Evolutionary conservation across 129 eudicot species (phyloP).

Genomic region (Silybum marianum): DNA sequence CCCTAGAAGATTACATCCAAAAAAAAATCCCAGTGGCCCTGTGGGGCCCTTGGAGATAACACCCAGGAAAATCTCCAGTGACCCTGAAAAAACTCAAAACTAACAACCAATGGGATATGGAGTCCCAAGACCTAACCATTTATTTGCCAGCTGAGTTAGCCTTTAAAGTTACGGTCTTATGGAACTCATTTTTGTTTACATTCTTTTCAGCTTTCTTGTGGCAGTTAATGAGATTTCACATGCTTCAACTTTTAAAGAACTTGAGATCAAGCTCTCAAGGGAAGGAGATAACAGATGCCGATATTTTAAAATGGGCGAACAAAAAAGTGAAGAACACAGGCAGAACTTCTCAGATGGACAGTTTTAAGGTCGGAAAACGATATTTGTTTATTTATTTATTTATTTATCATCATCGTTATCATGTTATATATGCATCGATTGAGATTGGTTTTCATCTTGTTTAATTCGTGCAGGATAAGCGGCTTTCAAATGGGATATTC

Average conservation of each 20-base stretch:
- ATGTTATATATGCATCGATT: not conserved
- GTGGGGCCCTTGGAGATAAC: not conserved
- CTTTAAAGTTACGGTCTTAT: not conserved
- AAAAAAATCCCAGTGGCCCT: not conserved
- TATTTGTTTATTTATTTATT: not conserved
- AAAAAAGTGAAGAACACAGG: constrained; percentile 77
- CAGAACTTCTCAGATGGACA: constrained; percentile 72
- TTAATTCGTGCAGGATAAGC: constrained; percentile 59
- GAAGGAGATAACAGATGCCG: constrained; percentile 80
- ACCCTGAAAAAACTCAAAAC: not conserved
- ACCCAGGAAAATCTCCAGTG: not conserved
- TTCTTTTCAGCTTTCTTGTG: constrained; percentile 80
- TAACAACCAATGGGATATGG: not conserved
- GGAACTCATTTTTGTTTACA: not conserved
- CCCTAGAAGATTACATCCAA: not conserved
- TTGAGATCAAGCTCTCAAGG: constrained; percentile 77
- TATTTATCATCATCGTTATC: not conserved
- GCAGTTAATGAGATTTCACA: constrained; percentile 94
- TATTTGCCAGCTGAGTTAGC: not conserved
- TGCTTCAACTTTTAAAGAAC: constrained; percentile 91
- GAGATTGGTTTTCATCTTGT: not conserved
- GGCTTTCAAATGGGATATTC: constrained; percentile 79
- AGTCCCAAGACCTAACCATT: not conserved
- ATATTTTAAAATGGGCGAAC: constrained; percentile 90
- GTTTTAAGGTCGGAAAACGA: constrained; percentile 67